Percentiles rank a stretch among this genome's conserved stretches.
phyloP scores from a whole-genome alignment of 495 filamentous ascomycete species.

The Aspergillus indologenus region DNA sequence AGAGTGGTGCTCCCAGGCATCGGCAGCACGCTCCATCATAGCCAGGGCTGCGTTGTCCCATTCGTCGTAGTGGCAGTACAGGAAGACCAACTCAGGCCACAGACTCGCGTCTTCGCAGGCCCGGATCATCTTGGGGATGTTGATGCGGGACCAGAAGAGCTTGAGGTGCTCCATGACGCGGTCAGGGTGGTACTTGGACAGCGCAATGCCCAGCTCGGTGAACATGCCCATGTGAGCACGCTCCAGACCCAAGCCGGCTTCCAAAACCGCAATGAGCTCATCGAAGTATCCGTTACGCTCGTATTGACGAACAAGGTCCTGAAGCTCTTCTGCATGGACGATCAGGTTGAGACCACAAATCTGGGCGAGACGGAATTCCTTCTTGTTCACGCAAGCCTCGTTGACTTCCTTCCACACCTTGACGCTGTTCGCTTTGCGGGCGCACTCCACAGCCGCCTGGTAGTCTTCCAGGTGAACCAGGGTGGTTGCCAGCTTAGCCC shows the following conservation, averaged over 20 bases:
- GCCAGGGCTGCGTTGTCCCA: constrained; percentile 98
- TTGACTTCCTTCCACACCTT: constrained; percentile 99
- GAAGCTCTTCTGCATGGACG: constrained; percentile 94
- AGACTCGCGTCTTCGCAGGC: constrained; percentile 93
- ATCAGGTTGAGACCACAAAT: constrained; percentile 99
- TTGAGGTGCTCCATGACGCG: constrained; percentile 98
- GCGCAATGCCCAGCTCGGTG: constrained; percentile 89
- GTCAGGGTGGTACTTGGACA: constrained; percentile 96
- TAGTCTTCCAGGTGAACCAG: constrained; percentile 95
- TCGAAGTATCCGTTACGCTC: constrained; percentile 98
- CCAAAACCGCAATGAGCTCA: constrained; percentile 89
- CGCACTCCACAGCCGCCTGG: constrained; percentile 96
- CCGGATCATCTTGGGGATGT: constrained; percentile 96
- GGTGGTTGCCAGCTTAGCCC: constrained; percentile 97
- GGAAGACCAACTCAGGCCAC: constrained; percentile 97
- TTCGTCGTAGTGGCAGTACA: constrained; percentile 99
- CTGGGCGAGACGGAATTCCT: constrained; percentile 98
- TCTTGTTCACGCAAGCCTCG: constrained; percentile 94
- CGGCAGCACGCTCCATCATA: constrained; percentile 98
- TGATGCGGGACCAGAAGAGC: constrained; percentile 98
- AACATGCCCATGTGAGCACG: constrained; percentile 94
- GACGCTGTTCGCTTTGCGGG: constrained; percentile 98
- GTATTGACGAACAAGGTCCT: constrained; percentile 92
- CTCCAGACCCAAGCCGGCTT: constrained; percentile 93
- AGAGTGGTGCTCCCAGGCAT: constrained; percentile 99